Conservation (phyloP, 208 protist species). For the Acanthamoeba sp. region DNA sequence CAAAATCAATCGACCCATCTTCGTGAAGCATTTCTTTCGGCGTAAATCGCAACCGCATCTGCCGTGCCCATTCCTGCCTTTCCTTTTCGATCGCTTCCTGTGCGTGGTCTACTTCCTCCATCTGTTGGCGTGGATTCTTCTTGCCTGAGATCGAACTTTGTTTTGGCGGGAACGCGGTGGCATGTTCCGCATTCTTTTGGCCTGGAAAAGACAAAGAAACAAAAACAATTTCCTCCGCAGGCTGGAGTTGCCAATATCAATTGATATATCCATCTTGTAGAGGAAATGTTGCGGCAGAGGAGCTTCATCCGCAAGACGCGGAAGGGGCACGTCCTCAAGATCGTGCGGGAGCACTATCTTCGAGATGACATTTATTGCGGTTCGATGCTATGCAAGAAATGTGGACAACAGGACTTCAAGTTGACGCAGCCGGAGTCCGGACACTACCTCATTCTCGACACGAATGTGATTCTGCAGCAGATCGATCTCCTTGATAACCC, state of each 20-base stretch:
- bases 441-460: slow-evolving; percentile 86
- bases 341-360: slow-evolving; percentile 86
- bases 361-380: slow-evolving; percentile 86
- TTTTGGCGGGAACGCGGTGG: not conserved
- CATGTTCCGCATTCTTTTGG: not conserved
- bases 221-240: not conserved
- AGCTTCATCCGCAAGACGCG: slow-evolving; percentile 79
- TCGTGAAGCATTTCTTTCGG: slow-evolving; percentile 48
- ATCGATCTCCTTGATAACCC: slow-evolving; percentile 88
- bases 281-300: slow-evolving; percentile 71
- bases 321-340: slow-evolving; percentile 82
- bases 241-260: not conserved
- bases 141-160: not conserved
- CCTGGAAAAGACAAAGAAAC: not conserved
- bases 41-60: slow-evolving; percentile 43
- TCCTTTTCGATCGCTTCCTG: not conserved
- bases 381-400: slow-evolving; percentile 68
- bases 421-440: not conserved
- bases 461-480: slow-evolving; percentile 90
- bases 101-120: not conserved
- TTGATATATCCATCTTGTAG: not conserved
- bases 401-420: not conserved
- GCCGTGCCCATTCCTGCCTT: slow-evolving; percentile 54
- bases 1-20: slow-evolving; percentile 30
- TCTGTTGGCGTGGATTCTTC: not conserved